phyloP scores from a whole-genome alignment of 2,329 filamentous ascomycete genomes.

The Calonectria pseudoreteaudii region DNA sequence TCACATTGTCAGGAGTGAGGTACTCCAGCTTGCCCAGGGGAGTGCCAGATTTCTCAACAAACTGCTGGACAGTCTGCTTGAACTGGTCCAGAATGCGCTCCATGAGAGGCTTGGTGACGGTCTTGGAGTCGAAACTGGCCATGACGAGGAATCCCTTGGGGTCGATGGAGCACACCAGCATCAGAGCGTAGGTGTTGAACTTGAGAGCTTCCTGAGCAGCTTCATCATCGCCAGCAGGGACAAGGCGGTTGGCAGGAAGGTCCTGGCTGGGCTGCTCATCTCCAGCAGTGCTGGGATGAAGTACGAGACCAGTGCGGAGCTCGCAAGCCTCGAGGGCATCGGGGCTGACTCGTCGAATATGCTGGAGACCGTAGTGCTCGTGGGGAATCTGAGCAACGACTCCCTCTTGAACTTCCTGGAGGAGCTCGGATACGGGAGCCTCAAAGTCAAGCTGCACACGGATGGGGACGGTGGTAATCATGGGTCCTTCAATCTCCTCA shows the following conservation, averaged over 20 bases:
- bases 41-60: slow-evolving; percentile 55
- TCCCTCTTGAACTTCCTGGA: slow-evolving; percentile 67
- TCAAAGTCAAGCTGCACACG: slow-evolving; percentile 59
- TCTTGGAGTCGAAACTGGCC: slow-evolving; percentile 72
- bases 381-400: slow-evolving; percentile 70
- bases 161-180: slow-evolving; percentile 72
- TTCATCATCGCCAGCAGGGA: slow-evolving; percentile 61
- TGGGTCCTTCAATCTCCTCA: slow-evolving; percentile 68
- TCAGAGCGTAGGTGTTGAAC: slow-evolving; percentile 71
- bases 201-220: slow-evolving; percentile 51
- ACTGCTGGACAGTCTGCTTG: slow-evolving; percentile 60
- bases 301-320: slow-evolving; percentile 65
- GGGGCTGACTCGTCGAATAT: slow-evolving; percentile 67
- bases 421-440: slow-evolving; percentile 60
- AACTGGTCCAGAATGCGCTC: slow-evolving; percentile 65
- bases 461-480: slow-evolving; percentile 71
- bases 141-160: slow-evolving; percentile 67
- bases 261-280: slow-evolving; percentile 40
- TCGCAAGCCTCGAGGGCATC: slow-evolving; percentile 62
- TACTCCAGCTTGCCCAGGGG: slow-evolving; percentile 50
- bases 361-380: slow-evolving; percentile 72
- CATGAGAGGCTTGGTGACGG: slow-evolving; percentile 63
- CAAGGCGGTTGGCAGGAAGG: slow-evolving; percentile 62
- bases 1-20: slow-evolving; percentile 49
- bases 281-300: slow-evolving; percentile 53